Percentiles rank a stretch among this genome's conserved stretches.
phyloP scores from a whole-genome alignment of 1,284 basidiomycete species.

The Boletus semigastroideus region DNA sequence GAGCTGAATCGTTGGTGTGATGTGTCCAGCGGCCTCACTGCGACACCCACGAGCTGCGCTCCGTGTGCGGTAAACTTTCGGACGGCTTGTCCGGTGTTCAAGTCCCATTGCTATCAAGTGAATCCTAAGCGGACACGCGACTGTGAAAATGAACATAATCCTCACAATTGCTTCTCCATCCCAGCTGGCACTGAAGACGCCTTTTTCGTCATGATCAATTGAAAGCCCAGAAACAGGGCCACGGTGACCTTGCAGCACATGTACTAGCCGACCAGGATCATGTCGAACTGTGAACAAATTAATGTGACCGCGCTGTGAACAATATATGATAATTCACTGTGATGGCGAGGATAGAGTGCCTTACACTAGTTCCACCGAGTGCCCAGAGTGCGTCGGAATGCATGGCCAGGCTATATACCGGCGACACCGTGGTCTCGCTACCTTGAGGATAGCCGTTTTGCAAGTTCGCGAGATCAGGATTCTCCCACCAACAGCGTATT shows the following conservation, averaged over 20 bases:
- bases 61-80: conserved; percentile 83
- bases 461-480: conserved; percentile 44
- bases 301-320: conserved; percentile 72
- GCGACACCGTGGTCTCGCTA: conserved; percentile 56
- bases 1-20: conserved; percentile 35
- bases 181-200: conserved; percentile 92
- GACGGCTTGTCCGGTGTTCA: conserved; percentile 84
- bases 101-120: conserved; percentile 86
- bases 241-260: conserved; percentile 74
- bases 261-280: conserved; percentile 79
- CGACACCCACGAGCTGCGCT: conserved; percentile 83
- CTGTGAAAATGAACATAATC: conserved; percentile 18
- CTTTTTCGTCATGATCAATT: conserved; percentile 78
- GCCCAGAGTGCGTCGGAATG: conserved; percentile 92
- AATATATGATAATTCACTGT: conserved; percentile 11
- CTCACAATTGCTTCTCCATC: conserved; percentile 87
- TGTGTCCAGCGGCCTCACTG: conserved; percentile 67
- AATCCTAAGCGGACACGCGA: conserved; percentile 6
- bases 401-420: conserved; percentile 86
- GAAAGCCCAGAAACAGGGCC: conserved; percentile 86
- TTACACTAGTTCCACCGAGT: conserved; percentile 80
- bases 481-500: conserved; percentile 89
- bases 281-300: conserved; percentile 93
- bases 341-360: conserved; percentile 29
- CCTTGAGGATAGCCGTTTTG: conserved; percentile 32